These are phyloP conservation scores for Phaeosphaeria sp. DNA, from an alignment of 2,329 filamentous ascomycete species.

Conservation along the genomic window DNA sequence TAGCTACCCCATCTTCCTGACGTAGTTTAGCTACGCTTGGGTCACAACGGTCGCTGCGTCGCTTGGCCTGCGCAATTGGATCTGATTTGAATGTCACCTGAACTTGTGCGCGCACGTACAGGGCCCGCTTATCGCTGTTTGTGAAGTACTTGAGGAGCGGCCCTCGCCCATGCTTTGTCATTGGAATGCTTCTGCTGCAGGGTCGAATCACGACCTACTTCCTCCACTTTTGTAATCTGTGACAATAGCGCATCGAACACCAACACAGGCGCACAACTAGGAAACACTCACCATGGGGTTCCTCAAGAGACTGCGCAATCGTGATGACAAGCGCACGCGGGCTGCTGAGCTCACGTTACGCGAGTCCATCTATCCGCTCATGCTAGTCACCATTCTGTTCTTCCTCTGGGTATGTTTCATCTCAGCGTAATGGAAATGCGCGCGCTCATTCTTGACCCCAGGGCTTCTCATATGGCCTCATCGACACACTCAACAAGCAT, in stretches of 20 bases:
- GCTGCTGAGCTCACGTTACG: conserved; percentile 69
- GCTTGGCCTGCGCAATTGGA: conserved; percentile 12
- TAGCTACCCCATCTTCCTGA: conserved; percentile 18
- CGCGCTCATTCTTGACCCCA: conserved; percentile 15
- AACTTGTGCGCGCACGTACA: conserved; percentile 16
- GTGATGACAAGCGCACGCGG: conserved; percentile 55
- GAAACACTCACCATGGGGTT: conserved; percentile 31
- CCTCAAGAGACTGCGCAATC: conserved; percentile 40
- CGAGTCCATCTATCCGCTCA: conserved; percentile 70
- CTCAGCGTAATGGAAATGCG: neutral
- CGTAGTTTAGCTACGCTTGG: conserved; percentile 16
- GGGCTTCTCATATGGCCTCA: conserved; percentile 63
- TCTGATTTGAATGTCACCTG: neutral
- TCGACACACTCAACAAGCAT: conserved; percentile 61
- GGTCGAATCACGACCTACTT: neutral
- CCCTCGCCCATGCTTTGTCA: neutral
- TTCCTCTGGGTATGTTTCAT: conserved; percentile 63
- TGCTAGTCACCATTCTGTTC: conserved; percentile 70
- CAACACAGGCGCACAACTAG: neutral
- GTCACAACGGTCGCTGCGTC: conserved; percentile 17
- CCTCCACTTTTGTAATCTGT: neutral
- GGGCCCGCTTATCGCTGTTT: neutral
- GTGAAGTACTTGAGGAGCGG: conserved; percentile 1
- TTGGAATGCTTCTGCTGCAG: neutral
- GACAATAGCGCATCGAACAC: neutral